Base-by-base conservation (phyloP, 352 stramenopile species). In the Thraustochytrium striatum region DNA sequence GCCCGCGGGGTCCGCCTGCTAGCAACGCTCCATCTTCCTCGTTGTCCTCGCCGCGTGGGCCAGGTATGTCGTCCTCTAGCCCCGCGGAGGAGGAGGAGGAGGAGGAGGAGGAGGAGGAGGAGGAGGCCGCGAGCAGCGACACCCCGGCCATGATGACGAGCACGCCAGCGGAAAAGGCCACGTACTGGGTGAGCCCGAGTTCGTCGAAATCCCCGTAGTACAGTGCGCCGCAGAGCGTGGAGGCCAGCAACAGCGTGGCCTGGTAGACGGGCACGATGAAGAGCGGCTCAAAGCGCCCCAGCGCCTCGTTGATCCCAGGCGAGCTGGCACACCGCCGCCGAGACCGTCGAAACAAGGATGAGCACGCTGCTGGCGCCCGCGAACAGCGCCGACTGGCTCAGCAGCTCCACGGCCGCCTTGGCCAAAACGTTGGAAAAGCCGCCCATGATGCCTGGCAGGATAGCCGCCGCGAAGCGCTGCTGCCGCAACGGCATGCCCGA, bases 201-300 rank as follows among this genome's bases (percentile, higher is more conserved):
- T 28, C 52, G 32, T 30, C 52, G 30, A 75, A 75, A 30, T 75
- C 65, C 3, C 65, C 65, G 50, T 75, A 75, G 30, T 75, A 75
- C 9, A 75, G 47, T 3, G 65, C 65, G 1, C 65, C 65, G 25
- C 44, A 75, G 16, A 75, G 65, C 13, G 65, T 75, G 19, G 65
- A 75, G 16, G 65, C 58, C 11, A 75, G 32, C 52, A 75, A 28
- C 7, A 75, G 52, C 32, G 65, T 75, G 16, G 65, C 65, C 65
- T 75, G 65, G 65, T 75, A 75, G 13, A 75, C 65, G 52, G 65
- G 65, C 1, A 75, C 65, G 30, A 75, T 75, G 28, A 75, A 75
- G 44, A 75, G 65, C 21, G 65, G 65, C 50, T 75, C 65, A 72
- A 75, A 75, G 30, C 61, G 44, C 39, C 61, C 44, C 3, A 75